A percentile compares a stretch with the other conserved stretches of the same genome.
Conservation (phyloP, 1,284 basidiomycete genomes). For the Tylopilus microsporus region DNA sequence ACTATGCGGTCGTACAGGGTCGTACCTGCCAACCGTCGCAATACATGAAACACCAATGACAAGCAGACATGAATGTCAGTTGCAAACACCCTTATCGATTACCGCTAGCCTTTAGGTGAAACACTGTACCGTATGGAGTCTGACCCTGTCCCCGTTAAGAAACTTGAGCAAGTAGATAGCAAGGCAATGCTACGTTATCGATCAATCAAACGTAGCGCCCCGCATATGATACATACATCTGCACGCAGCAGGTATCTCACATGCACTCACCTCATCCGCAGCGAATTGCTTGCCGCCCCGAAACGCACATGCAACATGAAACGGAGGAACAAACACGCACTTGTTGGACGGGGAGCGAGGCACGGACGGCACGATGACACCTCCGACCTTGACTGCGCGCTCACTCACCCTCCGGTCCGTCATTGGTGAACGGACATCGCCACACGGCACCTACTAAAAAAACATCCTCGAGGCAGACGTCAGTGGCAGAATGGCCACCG, state of each 20-base stretch:
- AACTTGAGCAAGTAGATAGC: conserved; percentile 35
- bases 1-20: no score
- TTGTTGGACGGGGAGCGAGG: conserved; percentile 47
- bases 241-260: conserved; percentile 64
- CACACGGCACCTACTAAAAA: conserved; percentile 31
- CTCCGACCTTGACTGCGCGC: conserved; percentile 4
- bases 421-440: conserved; percentile 53
- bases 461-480: conserved; percentile 23
- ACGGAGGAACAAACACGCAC: conserved; percentile 57
- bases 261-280: conserved; percentile 66
- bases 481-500: conserved; percentile 4
- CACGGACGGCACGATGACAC: conserved; percentile 8
- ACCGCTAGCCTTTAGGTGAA: neutral
- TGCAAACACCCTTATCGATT: neutral
- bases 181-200: conserved; percentile 4
- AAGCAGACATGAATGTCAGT: neutral
- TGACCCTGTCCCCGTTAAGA: conserved; percentile 42
- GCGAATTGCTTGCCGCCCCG: conserved; percentile 66
- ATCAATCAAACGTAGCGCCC: conserved; percentile 24
- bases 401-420: conserved; percentile 64
- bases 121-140: neutral
- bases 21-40: conserved; percentile 1
- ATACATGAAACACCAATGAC: neutral
- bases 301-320: conserved; percentile 37
- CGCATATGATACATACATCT: conserved; percentile 37